Percentiles rank a stretch among this genome's conserved stretches.
These are phyloP conservation scores for Globisporangium echinulatum DNA, from an alignment of 352 stramenopile genomes.

Conservation along the genomic window DNA sequence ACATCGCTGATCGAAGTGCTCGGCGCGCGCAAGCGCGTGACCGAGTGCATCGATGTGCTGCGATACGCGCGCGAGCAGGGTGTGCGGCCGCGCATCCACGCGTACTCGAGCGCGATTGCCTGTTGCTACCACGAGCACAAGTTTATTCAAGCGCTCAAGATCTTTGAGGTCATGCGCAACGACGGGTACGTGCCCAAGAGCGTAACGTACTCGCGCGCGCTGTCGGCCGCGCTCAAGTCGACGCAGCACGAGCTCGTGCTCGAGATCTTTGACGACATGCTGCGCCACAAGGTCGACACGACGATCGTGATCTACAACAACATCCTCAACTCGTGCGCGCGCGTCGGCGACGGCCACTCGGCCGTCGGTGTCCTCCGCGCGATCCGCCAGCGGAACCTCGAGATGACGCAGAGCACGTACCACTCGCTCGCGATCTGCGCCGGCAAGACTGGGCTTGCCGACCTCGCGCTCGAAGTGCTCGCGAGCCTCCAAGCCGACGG, in stretches of 20 bases:
- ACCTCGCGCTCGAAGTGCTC: constrained; percentile 62
- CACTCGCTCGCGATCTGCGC: constrained; percentile 77
- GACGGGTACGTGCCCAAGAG: constrained; percentile 74
- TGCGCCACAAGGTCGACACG: constrained; percentile 61
- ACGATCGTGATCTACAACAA: constrained; percentile 84
- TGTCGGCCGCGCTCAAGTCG: constrained; percentile 76
- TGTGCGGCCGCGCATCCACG: constrained; percentile 70
- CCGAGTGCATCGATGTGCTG: constrained; percentile 61
- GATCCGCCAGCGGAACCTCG: constrained; percentile 46
- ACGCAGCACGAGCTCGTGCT: constrained; percentile 78
- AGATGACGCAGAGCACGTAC: constrained; percentile 74
- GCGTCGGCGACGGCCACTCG: constrained; percentile 62
- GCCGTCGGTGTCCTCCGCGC: constrained; percentile 58
- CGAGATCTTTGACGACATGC: constrained; percentile 86
- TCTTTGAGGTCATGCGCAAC: constrained; percentile 86
- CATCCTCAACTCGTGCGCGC: constrained; percentile 80
- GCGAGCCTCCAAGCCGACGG: constrained; percentile 36
- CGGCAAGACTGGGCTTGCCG: constrained; percentile 66
- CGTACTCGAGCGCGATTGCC: constrained; percentile 75
- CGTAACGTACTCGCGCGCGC: constrained; percentile 80
- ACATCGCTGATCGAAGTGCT: constrained; percentile 64
- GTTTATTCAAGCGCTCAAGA: constrained; percentile 61
- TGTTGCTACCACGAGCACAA: constrained; percentile 72
- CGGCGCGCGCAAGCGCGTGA: constrained; percentile 26
- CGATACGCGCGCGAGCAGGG: constrained; percentile 59